Percentiles rank a stretch among this genome's conserved stretches.
phyloP scores from a whole-genome alignment of 345 rosid genomes.

The Eucalyptus paniculata region DNA sequence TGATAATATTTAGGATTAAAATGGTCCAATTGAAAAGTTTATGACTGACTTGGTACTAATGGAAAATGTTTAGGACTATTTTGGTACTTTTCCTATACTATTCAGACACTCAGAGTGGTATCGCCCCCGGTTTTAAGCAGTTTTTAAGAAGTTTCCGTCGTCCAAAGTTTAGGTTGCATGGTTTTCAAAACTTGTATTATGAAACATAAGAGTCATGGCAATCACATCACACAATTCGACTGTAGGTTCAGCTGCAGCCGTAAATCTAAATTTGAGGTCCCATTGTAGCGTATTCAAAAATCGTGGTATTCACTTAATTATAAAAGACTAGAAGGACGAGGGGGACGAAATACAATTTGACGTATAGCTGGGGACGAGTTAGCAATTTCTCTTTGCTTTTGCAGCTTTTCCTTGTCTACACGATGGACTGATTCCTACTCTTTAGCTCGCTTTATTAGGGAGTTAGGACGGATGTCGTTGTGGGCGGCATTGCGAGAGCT shows the following conservation, averaged over 20 bases:
- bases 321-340: not conserved
- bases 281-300: not conserved
- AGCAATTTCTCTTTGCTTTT: not conserved
- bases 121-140: not conserved
- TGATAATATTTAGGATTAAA: too few relatives aligned
- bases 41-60: too few relatives aligned
- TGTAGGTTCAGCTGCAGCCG: not conserved
- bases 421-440: not conserved
- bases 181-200: not conserved
- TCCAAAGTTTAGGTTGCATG: not conserved
- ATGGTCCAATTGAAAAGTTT: fast-evolving
- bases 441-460: not conserved
- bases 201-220: not conserved
- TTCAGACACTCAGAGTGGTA: not conserved
- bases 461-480: not conserved
- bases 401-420: not conserved
- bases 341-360: not conserved
- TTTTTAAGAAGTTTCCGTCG: not conserved
- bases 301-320: not conserved
- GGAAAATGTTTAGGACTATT: too few relatives aligned
- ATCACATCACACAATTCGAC: not conserved
- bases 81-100: too few relatives aligned
- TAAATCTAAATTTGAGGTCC: not conserved
- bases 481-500: not conserved
- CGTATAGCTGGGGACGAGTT: not conserved